Conservation (phyloP, 2,329 filamentous ascomycete genomes). For the Sclerotinia minor region DNA sequence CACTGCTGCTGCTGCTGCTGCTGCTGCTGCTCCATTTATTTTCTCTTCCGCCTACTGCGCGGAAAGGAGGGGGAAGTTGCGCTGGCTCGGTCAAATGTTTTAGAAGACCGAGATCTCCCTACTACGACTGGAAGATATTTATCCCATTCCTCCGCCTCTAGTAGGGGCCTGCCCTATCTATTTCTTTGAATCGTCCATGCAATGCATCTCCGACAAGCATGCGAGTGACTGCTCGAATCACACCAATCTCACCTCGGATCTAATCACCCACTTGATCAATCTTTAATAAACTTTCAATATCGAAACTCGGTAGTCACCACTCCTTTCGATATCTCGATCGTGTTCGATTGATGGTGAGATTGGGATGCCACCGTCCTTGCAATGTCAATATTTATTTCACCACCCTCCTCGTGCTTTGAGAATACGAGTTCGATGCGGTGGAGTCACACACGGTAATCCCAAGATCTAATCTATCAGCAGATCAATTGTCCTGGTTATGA, state of each 20-base stretch:
- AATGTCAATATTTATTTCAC: neutral
- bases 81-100: slow-evolving; percentile 28
- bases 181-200: neutral
- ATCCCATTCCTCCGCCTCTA: slow-evolving; percentile 14
- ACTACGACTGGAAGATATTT: slow-evolving; percentile 18
- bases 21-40: slow-evolving; percentile 2
- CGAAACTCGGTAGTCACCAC: neutral
- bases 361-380: neutral
- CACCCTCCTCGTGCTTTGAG: neutral
- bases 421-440: neutral
- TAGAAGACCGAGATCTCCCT: slow-evolving; percentile 22
- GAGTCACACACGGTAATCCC: neutral
- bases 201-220: neutral
- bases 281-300: neutral
- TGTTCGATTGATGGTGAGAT: neutral
- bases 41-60: slow-evolving; percentile 21
- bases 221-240: neutral
- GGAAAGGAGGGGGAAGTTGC: slow-evolving; percentile 17
- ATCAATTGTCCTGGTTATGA: neutral
- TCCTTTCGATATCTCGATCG: neutral
- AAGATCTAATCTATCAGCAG: slow-evolving; percentile 18
- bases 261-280: neutral
- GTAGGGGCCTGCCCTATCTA: neutral
- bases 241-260: slow-evolving; percentile 11
- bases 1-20: no score